phyloP scores from a whole-genome alignment of 139 green algal species.

The Micromonas commoda region DNA sequence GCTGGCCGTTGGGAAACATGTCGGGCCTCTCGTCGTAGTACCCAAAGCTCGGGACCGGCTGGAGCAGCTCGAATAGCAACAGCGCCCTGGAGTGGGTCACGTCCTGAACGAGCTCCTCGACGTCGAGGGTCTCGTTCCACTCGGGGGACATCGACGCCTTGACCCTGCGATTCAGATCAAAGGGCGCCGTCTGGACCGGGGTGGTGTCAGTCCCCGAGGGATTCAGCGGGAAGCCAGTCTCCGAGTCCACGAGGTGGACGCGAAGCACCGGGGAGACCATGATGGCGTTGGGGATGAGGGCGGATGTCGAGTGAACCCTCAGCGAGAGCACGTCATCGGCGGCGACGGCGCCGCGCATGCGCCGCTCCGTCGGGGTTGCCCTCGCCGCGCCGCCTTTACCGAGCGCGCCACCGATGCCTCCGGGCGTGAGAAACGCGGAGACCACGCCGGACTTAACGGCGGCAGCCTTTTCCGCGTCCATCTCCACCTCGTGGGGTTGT shows the following conservation, averaged over 20 bases:
- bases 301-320: not conserved
- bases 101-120: not conserved
- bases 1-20: not conserved
- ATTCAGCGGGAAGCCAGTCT: not conserved
- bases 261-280: not conserved
- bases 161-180: not conserved
- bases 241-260: not conserved
- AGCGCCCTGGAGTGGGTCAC: not conserved
- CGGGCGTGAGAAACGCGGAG: no score
- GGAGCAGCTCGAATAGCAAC: not conserved
- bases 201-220: not conserved
- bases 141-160: not conserved
- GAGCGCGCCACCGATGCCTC: no score
- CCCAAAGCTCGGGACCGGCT: not conserved
- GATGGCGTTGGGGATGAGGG: not conserved
- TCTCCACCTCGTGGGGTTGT: no score
- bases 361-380: no score
- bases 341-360: not conserved
- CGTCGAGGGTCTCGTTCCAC: not conserved
- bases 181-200: not conserved
- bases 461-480: no score
- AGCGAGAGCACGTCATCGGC: not conserved
- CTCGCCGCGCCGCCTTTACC: no score
- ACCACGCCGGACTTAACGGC: no score
- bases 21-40: not conserved